These are phyloP conservation scores for Fusarium albosuccineum DNA, from an alignment of 2,329 filamentous ascomycete genomes.

Conservation along the genomic window DNA sequence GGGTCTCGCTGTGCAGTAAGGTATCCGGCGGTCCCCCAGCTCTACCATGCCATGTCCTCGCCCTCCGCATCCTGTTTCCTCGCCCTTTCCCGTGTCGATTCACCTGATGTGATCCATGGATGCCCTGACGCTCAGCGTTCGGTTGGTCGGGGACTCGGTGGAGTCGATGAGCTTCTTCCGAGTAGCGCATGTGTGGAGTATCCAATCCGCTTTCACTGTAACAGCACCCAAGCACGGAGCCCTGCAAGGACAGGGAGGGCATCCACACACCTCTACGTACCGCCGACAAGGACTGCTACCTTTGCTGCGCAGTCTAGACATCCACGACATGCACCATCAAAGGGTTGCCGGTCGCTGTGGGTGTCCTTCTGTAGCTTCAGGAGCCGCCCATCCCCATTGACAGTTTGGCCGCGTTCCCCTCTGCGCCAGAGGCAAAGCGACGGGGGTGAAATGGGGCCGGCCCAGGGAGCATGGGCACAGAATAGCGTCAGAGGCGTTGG, in stretches of 20 bases:
- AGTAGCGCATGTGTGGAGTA: slow-evolving; percentile 43
- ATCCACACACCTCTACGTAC: slow-evolving; percentile 32
- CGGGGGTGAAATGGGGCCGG: slow-evolving; percentile 12
- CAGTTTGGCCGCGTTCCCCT: neutral
- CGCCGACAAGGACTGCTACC: neutral
- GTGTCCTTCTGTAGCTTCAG: slow-evolving; percentile 18
- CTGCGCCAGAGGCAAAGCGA: neutral
- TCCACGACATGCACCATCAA: slow-evolving; percentile 17
- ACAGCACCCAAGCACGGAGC: slow-evolving; percentile 37
- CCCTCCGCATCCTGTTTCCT: slow-evolving; percentile 15
- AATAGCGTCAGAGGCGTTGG: slow-evolving; percentile 38
- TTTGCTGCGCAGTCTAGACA: neutral
- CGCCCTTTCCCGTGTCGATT: slow-evolving; percentile 24
- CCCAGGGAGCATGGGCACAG: slow-evolving; percentile 11
- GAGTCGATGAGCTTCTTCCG: slow-evolving; percentile 43
- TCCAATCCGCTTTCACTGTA: slow-evolving; percentile 49
- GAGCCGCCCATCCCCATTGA: slow-evolving; percentile 14
- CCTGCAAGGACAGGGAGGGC: slow-evolving; percentile 43
- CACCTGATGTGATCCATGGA: slow-evolving; percentile 45
- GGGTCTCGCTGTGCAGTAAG: slow-evolving; percentile 9
- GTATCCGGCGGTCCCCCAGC: neutral
- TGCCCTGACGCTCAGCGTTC: slow-evolving; percentile 36
- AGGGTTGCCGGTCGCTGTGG: slow-evolving; percentile 4
- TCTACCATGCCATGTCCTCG: neutral
- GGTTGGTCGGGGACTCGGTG: slow-evolving; percentile 43